phyloP scores from a whole-genome alignment of 1,139 yeast species.

The Candida pseudoviswanathii region DNA sequence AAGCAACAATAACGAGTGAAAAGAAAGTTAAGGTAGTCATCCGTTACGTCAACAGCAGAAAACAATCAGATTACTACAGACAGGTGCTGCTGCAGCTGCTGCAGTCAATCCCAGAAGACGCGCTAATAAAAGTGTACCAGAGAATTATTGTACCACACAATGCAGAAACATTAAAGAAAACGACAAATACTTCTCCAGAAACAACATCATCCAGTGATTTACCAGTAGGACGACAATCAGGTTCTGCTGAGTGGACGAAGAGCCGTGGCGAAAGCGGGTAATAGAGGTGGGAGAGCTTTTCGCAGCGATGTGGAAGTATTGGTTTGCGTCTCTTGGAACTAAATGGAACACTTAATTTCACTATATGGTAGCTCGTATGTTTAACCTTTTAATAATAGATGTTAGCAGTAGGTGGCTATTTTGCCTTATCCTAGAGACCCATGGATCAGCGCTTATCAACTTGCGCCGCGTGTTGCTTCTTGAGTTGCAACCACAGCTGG shows the following conservation, averaged over 20 bases:
- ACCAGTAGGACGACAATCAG: conserved; percentile 68
- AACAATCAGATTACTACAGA: conserved; percentile 30
- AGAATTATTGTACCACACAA: conserved; percentile 28
- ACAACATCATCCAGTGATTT: conserved; percentile 14
- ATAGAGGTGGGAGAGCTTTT: background rate
- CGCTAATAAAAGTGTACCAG: conserved; percentile 24
- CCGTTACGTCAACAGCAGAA: conserved; percentile 35
- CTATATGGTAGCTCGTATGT: too few relatives aligned
- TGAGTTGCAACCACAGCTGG: too few relatives aligned
- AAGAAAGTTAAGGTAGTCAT: conserved; percentile 39
- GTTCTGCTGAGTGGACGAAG: conserved; percentile 72
- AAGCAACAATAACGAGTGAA: conserved; percentile 46
- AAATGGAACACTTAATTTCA: background rate
- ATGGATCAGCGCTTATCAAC: too few relatives aligned
- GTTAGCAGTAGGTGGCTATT: too few relatives aligned
- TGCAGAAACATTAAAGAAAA: conserved; percentile 20
- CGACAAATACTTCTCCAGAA: conserved; percentile 12
- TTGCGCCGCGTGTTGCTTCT: too few relatives aligned
- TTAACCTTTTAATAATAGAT: too few relatives aligned
- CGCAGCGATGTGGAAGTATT: background rate
- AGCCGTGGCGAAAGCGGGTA: conserved; percentile 76
- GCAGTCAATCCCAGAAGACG: conserved; percentile 9
- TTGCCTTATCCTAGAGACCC: too few relatives aligned
- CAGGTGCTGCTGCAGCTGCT: conserved; percentile 5
- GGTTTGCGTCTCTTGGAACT: background rate